phyloP scores from a whole-genome alignment of 306 rosid species.

The Begonia peltatifolia region DNA sequence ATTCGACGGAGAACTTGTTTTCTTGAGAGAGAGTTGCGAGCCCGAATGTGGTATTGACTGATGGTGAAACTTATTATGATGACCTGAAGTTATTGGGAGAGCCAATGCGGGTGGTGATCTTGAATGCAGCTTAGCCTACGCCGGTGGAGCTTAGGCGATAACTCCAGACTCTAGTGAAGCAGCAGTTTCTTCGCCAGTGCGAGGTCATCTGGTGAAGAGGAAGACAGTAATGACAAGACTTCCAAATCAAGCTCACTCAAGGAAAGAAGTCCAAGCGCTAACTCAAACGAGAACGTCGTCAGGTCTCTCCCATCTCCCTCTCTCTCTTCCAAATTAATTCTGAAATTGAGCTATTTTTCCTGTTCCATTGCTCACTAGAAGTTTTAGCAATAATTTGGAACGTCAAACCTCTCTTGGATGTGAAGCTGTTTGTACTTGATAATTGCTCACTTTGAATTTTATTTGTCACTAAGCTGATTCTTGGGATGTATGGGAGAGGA shows the following conservation, averaged over 20 bases:
- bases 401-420: no score
- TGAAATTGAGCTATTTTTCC: no score
- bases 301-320: conserved; percentile 17
- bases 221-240: conserved; percentile 11
- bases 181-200: conserved; percentile 36
- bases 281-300: conserved; percentile 79
- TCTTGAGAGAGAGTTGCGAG: no score
- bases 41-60: no score
- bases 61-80: conserved; percentile 1
- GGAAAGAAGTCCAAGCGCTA: conserved; percentile 94
- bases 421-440: no score
- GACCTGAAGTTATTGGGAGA: conserved; percentile 1
- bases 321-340: no score
- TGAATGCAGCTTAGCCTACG: conserved; percentile 15
- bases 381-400: no score
- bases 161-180: conserved; percentile 46
- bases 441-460: no score
- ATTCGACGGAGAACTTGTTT: no score
- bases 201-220: conserved; percentile 20
- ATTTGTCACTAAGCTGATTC: no score
- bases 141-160: conserved; percentile 51
- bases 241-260: conserved; percentile 21
- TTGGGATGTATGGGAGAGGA: no score
- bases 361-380: no score
- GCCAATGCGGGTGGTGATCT: not conserved